A percentile compares a stretch with the other conserved stretches of the same genome.
phyloP scores from a whole-genome alignment of 257 asterid genomes.

The Nemophila menziesii region DNA sequence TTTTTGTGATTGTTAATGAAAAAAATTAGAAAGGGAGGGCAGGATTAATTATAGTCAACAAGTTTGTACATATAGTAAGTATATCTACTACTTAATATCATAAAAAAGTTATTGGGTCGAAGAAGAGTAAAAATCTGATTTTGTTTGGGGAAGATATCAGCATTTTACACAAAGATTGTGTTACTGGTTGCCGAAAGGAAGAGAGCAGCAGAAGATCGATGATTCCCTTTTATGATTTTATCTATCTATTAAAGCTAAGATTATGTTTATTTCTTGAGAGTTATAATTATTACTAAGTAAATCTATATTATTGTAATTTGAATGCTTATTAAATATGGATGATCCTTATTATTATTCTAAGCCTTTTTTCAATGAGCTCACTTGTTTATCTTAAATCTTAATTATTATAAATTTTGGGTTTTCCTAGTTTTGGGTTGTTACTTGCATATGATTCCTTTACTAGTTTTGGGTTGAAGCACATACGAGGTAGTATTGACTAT shows the following conservation, averaged over 20 bases:
- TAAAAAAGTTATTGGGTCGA: not conserved
- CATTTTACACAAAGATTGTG: not conserved
- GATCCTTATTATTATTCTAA: not conserved
- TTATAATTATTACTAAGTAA: not conserved
- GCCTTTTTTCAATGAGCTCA: not conserved
- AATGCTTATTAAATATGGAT: not conserved
- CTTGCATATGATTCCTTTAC: not conserved
- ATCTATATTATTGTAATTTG: not conserved
- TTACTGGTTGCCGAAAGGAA: slow-evolving; percentile 4
- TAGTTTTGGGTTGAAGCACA: not conserved
- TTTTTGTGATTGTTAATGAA: not conserved
- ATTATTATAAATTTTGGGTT: not conserved
- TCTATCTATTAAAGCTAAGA: no score
- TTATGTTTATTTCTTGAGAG: not conserved
- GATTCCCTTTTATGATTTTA: not conserved
- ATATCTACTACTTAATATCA: not conserved
- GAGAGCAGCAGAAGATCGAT: not conserved
- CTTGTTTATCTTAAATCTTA: not conserved
- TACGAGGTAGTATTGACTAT: no score
- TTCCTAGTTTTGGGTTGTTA: not conserved
- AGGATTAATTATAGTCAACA: not conserved
- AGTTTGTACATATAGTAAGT: slow-evolving; percentile 9
- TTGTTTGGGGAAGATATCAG: slow-evolving; percentile 3
- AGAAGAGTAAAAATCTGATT: slow-evolving; percentile 10
- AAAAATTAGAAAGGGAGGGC: not conserved